A percentile compares a stretch with the other conserved stretches of the same genome.
Conservation (phyloP, 345 rosid species). For the Lepidium sativum region DNA sequence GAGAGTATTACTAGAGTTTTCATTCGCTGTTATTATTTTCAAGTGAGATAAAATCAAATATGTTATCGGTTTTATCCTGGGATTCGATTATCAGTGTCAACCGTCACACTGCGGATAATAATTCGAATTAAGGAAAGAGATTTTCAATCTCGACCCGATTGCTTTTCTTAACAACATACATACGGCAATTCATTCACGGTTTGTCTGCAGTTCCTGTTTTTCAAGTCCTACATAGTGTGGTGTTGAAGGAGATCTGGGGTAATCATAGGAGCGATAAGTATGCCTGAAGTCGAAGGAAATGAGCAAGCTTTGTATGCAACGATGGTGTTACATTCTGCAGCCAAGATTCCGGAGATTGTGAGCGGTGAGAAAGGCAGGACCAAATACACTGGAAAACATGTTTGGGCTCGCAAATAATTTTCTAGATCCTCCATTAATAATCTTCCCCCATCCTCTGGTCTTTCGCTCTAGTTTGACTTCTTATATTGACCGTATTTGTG, state of each 20-base stretch:
- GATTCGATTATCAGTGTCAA: too few relatives aligned
- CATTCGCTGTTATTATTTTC: too few relatives aligned
- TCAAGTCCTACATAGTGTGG: too few relatives aligned
- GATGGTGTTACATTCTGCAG: constrained; percentile 33
- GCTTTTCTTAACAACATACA: too few relatives aligned
- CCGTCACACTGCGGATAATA: too few relatives aligned
- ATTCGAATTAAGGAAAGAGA: too few relatives aligned
- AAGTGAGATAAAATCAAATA: too few relatives aligned
- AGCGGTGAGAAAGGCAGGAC: constrained; percentile 25
- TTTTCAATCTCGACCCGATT: too few relatives aligned
- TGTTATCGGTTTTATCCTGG: too few relatives aligned
- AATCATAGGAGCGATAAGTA: constrained; percentile 34
- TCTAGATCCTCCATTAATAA: constrained; percentile 4
- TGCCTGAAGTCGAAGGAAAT: constrained; percentile 39
- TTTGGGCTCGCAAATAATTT: constrained; percentile 48
- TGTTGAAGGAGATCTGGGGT: constrained; percentile 47
- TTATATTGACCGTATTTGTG: not conserved
- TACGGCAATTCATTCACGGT: too few relatives aligned
- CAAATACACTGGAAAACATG: constrained; percentile 68
- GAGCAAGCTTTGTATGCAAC: constrained; percentile 49
- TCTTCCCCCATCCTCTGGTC: not conserved
- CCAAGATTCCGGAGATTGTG: constrained; percentile 25
- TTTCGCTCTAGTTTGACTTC: not conserved
- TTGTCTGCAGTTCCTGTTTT: too few relatives aligned
- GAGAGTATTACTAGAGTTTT: too few relatives aligned